Base-by-base conservation (phyloP, 2,329 filamentous ascomycete genomes). In the Scedosporium minutisporum region DNA sequence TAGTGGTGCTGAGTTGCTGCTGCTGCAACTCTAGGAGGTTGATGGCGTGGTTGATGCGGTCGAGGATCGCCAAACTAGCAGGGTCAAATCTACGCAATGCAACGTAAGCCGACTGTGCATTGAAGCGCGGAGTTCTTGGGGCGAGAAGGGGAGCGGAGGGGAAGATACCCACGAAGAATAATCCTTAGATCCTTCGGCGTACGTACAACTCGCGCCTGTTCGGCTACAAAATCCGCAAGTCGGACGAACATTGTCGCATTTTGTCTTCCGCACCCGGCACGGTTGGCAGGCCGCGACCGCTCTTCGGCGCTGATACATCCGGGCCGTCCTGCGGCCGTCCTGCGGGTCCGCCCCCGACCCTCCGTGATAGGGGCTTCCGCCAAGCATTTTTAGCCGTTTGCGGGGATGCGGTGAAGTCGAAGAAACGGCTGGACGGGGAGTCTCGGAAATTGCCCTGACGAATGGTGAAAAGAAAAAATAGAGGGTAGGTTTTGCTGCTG, bases 11-110 rank as follows among this genome's bases (percentile, higher is more conserved):
- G 7, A 33, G 4, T 16, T 41, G 12, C 7, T 58, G 21, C 7
- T 58, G 21, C 16, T 60, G 63, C 10, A 25, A 55, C 57, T 68
- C 67, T 6, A 71, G 46, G 9, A 71, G 64, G 7, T 65, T 63
- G 9, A 69, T 66, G 23, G 69, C 69, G 61, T 68, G 65, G 44
- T 70, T 68, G 18, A 71, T 62, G n/a, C 67, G 65, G 38, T 71
- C 69, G 4, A 71, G 63, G 25, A 71, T 71, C 14, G 66, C 68
- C 55, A 71, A 62, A 41, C 69, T 71, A 14, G 70, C 70, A 7
- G 68, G 65, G 53, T 71, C 69, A 41, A 61, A 48, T 9, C 58
- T 61, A 21, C 3, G 38, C 6, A 29, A 29, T 6, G 18, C 6
- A 29, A 29, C 27, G 18, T 58, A 5, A 58, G 57, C 3, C 5